Base-by-base conservation (phyloP, 2,329 filamentous ascomycete genomes). In the Ascochyta viciae-villosae region DNA sequence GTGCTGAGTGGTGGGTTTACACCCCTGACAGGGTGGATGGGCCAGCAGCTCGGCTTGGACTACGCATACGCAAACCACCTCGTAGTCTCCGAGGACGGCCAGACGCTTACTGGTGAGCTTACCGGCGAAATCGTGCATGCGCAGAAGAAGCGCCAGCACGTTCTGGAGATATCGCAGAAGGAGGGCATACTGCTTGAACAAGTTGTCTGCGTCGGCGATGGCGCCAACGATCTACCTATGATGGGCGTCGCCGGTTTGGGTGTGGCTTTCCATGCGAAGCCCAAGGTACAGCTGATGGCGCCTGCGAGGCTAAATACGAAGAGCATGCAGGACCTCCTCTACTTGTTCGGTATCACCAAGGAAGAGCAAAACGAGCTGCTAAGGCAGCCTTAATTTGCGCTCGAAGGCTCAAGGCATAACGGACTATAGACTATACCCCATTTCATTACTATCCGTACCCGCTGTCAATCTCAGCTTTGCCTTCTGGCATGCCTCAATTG, bases 1-100 rank as follows among this genome's bases (percentile, higher is more conserved):
- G 94, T 99, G 5, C 78, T 97, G 29, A 96, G 92, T 31, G 95
- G 95, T 40, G 95, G 95, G 0, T 99, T 99, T 77, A 86, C 91
- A 61, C 93, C 94, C 0, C 79, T 98, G 61, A 96, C 95, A 0
- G 83, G 87, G 54, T 98, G 93, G 91, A 84, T 98, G 33, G 92
- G 91, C 15, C 81, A 81, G 37, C 83, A 91, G 68, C 80, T 99
- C 24, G 91, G 91, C 13, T 85, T 99, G 53, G 91, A 98, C 75
- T 88, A 96, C 71, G 92, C 91, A 0, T 87, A 89, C 73, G 95
- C 95, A 37, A 99, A 99, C 75, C 88, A 94, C 67, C 89, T 94
- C 0, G 83, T 87, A 15, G 81, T 89, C 15, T 86, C 87, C 58
- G 79, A 84, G 6, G 72, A 75, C 26, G 70, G 70, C 5, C 59